These are phyloP conservation scores for Apiotrichum montevideense DNA, from an alignment of 1,284 basidiomycete species.

Conservation along the genomic window DNA sequence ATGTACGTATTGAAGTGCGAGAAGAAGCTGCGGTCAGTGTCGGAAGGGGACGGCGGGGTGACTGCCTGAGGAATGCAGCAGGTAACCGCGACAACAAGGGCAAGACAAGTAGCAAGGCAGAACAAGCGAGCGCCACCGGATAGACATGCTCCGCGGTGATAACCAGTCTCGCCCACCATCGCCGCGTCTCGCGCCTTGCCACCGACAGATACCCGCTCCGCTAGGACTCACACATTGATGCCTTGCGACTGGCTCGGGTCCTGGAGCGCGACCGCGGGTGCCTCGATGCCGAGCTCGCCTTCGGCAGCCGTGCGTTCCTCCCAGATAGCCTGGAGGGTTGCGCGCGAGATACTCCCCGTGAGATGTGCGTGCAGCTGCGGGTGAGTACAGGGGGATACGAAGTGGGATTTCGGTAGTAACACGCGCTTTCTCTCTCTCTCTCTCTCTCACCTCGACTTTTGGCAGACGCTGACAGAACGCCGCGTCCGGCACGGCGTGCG, in stretches of 20 bases:
- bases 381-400: not conserved
- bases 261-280: slow-evolving; percentile 16
- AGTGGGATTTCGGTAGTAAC: not conserved
- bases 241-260: slow-evolving; percentile 19
- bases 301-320: slow-evolving; percentile 9
- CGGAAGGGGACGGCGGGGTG: too few relatives aligned
- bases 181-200: too few relatives aligned
- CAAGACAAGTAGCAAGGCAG: too few relatives aligned
- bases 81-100: too few relatives aligned
- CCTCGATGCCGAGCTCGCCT: slow-evolving; percentile 7
- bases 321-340: slow-evolving; percentile 25
- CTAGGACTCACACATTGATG: slow-evolving; percentile 14
- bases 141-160: not conserved
- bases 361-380: slow-evolving; percentile 31
- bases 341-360: slow-evolving; percentile 23
- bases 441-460: slow-evolving; percentile 23
- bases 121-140: too few relatives aligned
- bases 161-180: too few relatives aligned
- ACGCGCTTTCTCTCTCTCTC: too few relatives aligned
- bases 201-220: too few relatives aligned
- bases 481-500: not conserved
- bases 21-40: slow-evolving; percentile 24
- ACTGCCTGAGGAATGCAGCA: too few relatives aligned
- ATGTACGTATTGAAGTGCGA: slow-evolving; percentile 29
- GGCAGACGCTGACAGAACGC: slow-evolving; percentile 24